Evolutionary conservation across 805 yeast genomes (phyloP), one percentile per base, ranked within the genome.

Genomic region (Ogataea philodendri): DNA sequence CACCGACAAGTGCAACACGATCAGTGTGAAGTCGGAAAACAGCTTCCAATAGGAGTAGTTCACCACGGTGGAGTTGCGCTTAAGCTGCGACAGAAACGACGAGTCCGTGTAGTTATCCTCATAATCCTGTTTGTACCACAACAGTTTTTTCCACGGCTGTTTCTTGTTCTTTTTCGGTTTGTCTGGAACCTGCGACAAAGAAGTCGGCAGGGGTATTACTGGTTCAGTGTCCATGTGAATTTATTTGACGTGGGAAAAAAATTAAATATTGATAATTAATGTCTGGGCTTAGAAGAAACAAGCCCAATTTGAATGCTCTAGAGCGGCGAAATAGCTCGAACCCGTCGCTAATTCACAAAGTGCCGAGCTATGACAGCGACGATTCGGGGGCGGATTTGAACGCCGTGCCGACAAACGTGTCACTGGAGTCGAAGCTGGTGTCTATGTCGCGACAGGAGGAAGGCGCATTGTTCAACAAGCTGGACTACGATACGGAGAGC

Each of bases 41-140:
- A 87, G 63, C 28, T 77, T 74, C 65, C 69, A 61, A 49, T 73
- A 81, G 1, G 84, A 70, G 56, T 86, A 81, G 34, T 67, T 68
- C 14, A 75, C 72, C 21, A 86, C 93, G 3, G 89, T 79, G 16
- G 87, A 67, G 60, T 87, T 87, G 24, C 93, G 66, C 46, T 76
- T 76, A 41, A 87, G 67, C 54, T 84, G 94, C 3, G 87, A 77
- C n/a, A 89, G 66, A 55, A 90, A 90, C 3, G 88, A 72, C 2
- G 65, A 62, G 54, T 88, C 94, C 2, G 95, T 90, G 61, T 85
- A 86, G 59, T 89, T 93, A 57, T 90, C 98, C 0, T 95, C 94
- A 53, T 79, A 89, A 9, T 83, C 83, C 56, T 89, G 96, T 39
- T 74, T 72, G 21, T 83, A 72, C 81, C 95, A 93, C 9, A 90